These are phyloP conservation scores for Collybia nuda DNA, from an alignment of 768 basidiomycete genomes.

Conservation along the genomic window DNA sequence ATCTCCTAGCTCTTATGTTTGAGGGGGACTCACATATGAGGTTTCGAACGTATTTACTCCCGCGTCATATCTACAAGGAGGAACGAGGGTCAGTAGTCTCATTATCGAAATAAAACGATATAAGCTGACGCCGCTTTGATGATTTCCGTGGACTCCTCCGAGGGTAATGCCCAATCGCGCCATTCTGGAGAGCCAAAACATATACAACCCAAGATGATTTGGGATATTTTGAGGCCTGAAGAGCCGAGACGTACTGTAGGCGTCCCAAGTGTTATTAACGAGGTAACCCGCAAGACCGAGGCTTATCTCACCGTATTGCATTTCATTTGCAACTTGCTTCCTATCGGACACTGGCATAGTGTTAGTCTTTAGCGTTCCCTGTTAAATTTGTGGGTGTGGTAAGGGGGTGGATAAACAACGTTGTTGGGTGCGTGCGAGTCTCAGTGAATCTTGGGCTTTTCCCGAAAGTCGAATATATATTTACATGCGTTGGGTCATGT, in stretches of 20 bases:
- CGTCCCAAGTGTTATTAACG: too few species aligned
- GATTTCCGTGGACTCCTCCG: conserved; percentile 47
- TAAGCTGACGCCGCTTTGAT: conserved; percentile 40
- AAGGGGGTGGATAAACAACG: too few species aligned
- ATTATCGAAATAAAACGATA: background rate
- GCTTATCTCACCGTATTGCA: too few species aligned
- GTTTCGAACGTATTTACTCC: conserved; percentile 64
- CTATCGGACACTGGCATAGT: too few species aligned
- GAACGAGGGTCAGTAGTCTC: background rate
- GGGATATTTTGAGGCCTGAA: conserved; percentile 60
- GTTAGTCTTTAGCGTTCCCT: too few species aligned
- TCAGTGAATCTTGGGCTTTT: too few species aligned
- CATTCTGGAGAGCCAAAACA: conserved; percentile 50
- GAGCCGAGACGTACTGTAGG: conserved; percentile 40
- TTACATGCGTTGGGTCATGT: too few species aligned
- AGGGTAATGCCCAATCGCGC: conserved; percentile 41
- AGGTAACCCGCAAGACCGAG: too few species aligned
- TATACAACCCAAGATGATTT: conserved; percentile 62
- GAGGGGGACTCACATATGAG: conserved; percentile 34
- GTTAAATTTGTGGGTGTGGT: too few species aligned
- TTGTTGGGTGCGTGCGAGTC: too few species aligned
- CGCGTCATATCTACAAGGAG: conserved; percentile 42
- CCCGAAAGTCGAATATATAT: too few species aligned
- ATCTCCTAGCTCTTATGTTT: background rate
- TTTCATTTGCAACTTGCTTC: too few species aligned